Percentiles rank a stretch among this genome's conserved stretches.
phyloP scores from a whole-genome alignment of 2,329 filamentous ascomycete species.

The Fusarium subtropicale region DNA sequence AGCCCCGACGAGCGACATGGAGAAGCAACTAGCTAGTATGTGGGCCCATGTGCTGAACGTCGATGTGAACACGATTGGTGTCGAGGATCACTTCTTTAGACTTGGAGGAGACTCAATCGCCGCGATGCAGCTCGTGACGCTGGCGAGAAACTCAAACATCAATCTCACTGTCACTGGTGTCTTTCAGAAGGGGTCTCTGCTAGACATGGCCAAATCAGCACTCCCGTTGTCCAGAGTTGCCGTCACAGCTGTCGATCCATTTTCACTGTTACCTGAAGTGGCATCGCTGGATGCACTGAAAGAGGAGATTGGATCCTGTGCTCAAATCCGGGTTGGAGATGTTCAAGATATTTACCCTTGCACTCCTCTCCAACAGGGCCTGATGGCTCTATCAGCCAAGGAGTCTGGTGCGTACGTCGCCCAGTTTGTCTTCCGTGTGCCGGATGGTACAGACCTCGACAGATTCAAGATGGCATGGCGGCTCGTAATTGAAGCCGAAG shows the following conservation, averaged over 20 bases:
- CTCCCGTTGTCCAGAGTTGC: conserved; percentile 16
- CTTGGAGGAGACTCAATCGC: conserved; percentile 55
- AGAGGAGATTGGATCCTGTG: background rate
- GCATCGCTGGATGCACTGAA: background rate
- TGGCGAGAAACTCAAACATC: conserved; percentile 54
- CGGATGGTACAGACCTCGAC: conserved; percentile 1
- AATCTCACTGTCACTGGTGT: conserved; percentile 58
- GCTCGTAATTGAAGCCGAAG: conserved; percentile 15
- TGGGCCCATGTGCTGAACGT: conserved; percentile 30
- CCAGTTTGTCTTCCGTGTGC: conserved; percentile 35
- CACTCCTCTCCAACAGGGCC: conserved; percentile 39
- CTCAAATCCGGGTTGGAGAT: background rate
- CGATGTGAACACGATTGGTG: conserved; percentile 15
- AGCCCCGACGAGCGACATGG: conserved; percentile 50
- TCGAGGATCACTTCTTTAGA: conserved; percentile 56
- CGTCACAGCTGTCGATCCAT: background rate
- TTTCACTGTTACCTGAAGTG: conserved; percentile 22
- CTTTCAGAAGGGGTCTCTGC: conserved; percentile 49
- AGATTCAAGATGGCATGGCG: conserved; percentile 37
- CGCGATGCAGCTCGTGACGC: conserved; percentile 43
- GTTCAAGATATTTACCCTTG: conserved; percentile 40
- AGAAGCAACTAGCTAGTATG: conserved; percentile 24
- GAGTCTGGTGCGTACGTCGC: conserved; percentile 39
- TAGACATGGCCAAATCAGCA: conserved; percentile 40
- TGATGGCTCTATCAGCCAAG: conserved; percentile 39